Conservation (phyloP, 495 filamentous ascomycete species). For the Penicillium odoratum region DNA sequence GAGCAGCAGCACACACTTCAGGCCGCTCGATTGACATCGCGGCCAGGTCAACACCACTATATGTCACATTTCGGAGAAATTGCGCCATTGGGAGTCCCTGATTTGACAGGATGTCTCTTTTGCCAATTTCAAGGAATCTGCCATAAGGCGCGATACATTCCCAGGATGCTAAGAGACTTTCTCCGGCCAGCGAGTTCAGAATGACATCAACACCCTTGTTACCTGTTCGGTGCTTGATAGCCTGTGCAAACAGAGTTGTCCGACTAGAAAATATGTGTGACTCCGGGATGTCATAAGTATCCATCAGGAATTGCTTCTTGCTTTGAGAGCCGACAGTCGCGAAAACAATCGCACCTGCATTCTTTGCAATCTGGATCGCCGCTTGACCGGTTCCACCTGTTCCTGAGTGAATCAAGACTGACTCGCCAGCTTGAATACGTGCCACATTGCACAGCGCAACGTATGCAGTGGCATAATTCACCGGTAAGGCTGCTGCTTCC, state of each 20-base stretch:
- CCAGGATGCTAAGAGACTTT: conserved; percentile 45
- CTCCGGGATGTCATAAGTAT: conserved; percentile 33
- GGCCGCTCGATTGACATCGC: no score
- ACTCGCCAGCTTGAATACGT: conserved; percentile 27
- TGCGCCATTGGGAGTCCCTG: conserved; percentile 15
- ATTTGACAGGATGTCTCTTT: conserved; percentile 34
- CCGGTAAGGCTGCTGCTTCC: conserved; percentile 5
- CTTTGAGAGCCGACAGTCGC: conserved; percentile 44
- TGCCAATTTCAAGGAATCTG: conserved; percentile 47
- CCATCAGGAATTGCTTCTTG: conserved; percentile 39
- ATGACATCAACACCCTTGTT: conserved; percentile 56
- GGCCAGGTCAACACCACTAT: conserved; percentile 15
- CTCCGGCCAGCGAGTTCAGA: conserved; percentile 48
- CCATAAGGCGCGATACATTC: conserved; percentile 50
- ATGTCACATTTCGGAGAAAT: conserved; percentile 21
- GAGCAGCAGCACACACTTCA: no score
- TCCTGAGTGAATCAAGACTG: conserved; percentile 51
- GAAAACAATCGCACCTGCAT: conserved; percentile 38
- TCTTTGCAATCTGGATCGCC: conserved; percentile 40
- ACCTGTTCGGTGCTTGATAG: conserved; percentile 44
- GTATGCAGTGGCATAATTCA: conserved; percentile 7
- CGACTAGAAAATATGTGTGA: conserved; percentile 51
- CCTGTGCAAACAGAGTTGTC: conserved; percentile 40
- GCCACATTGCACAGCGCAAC: background rate
- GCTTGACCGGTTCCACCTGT: conserved; percentile 50